Conservation (phyloP, 371 early-diverging fungal species). For the Dipsacomyces acuminosporus region DNA sequence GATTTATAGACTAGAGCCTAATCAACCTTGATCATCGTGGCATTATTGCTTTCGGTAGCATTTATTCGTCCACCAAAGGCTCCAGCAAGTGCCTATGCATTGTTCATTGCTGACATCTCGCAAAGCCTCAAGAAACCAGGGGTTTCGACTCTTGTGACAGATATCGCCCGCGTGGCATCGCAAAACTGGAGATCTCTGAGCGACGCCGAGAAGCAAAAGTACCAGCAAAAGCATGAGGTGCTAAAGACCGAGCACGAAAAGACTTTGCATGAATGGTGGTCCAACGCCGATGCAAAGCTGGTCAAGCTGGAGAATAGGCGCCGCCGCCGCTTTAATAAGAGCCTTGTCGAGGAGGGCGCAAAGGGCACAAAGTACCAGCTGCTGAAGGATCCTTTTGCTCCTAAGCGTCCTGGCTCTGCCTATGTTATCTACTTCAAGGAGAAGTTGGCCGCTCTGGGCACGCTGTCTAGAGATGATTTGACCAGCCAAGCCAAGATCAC, state of each 20-base stretch:
- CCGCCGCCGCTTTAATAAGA: conserved; percentile 17
- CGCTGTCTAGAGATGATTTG: not conserved
- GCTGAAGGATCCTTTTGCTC: conserved; percentile 59
- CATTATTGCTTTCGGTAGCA: conserved; percentile 5
- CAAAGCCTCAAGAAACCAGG: no score
- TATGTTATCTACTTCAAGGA: conserved; percentile 50
- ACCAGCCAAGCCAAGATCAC: not conserved
- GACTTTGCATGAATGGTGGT: conserved; percentile 34
- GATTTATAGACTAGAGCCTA: no score
- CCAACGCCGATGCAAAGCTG: conserved; percentile 11
- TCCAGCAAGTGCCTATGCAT: conserved; percentile 3
- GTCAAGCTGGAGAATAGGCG: conserved; percentile 39
- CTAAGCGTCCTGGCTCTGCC: conserved; percentile 52
- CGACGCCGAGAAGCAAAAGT: conserved; percentile 11
- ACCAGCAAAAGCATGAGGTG: not conserved
- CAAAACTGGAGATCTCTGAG: conserved; percentile 15
- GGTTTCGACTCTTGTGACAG: no score
- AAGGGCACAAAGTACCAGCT: conserved; percentile 48
- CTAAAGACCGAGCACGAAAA: conserved; percentile 4
- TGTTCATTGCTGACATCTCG: conserved; percentile 5
- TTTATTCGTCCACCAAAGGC: conserved; percentile 8
- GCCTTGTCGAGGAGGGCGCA: not conserved
- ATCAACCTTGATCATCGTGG: no score
- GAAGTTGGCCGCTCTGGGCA: not conserved
- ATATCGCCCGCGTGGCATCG: conserved; percentile 7